Percentiles rank a stretch among this genome's conserved stretches.
Conservation (phyloP, 495 filamentous ascomycete species). For the Xylaria telfairii region DNA sequence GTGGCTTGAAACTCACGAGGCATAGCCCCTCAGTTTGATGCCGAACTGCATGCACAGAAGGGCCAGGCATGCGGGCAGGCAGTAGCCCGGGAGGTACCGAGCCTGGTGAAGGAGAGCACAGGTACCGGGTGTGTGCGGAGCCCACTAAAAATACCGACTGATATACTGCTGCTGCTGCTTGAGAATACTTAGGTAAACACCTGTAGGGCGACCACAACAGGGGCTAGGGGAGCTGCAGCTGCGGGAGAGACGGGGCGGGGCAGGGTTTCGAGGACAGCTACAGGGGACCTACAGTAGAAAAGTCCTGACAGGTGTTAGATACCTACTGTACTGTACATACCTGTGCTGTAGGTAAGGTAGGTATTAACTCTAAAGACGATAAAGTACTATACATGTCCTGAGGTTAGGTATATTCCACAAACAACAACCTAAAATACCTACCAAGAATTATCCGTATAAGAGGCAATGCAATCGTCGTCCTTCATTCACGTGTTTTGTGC, state of each 20-base stretch:
- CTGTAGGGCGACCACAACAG: slow-evolving; percentile 12
- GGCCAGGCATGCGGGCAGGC: background rate
- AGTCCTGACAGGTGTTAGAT: background rate
- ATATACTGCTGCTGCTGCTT: too few species aligned
- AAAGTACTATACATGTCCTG: background rate
- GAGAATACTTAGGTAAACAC: too few species aligned
- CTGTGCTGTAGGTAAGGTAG: background rate
- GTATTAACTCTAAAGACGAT: background rate
- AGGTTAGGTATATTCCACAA: too few species aligned
- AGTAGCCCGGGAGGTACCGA: slow-evolving; percentile 21
- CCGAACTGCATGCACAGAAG: slow-evolving; percentile 10
- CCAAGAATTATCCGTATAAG: too few species aligned
- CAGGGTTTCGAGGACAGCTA: slow-evolving; percentile 4
- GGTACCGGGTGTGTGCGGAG: background rate
- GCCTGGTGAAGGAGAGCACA: background rate
- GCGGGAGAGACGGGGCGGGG: slow-evolving; percentile 10
- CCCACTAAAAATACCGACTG: background rate
- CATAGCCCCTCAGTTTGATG: slow-evolving; percentile 29
- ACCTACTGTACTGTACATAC: background rate
- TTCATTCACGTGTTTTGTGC: background rate
- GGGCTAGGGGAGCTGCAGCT: slow-evolving; percentile 15
- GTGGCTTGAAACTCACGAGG: slow-evolving; percentile 32
- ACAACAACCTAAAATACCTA: too few species aligned
- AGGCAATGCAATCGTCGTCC: background rate
- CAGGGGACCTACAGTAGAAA: slow-evolving; percentile 1